Percentiles rank a stretch among this genome's conserved stretches.
Conservation (phyloP, 257 asterid genomes). For the Lithospermum erythrorhizon region DNA sequence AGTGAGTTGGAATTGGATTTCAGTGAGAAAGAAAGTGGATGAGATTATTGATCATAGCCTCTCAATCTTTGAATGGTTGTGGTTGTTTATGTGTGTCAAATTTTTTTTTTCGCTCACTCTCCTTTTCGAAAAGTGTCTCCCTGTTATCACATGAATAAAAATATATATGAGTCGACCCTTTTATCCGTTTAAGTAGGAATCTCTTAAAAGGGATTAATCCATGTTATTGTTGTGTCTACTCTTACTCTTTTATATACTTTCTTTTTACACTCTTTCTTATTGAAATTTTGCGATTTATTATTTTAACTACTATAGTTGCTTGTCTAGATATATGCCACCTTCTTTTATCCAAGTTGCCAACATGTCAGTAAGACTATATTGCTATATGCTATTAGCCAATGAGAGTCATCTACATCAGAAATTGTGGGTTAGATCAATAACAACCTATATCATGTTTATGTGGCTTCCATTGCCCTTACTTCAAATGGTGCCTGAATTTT, state of each 20-base stretch:
- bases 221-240: too few relatives aligned
- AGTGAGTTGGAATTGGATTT: slow-evolving; percentile 14
- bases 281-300: not conserved
- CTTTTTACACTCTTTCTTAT: not conserved
- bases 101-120: slow-evolving; percentile 2
- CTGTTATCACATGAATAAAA: too few relatives aligned
- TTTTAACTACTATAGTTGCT: too few relatives aligned
- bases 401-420: not conserved
- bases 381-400: not conserved
- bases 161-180: too few relatives aligned
- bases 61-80: slow-evolving; percentile 68
- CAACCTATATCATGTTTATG: not conserved
- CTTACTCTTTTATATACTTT: not conserved
- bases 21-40: slow-evolving; percentile 24
- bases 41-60: slow-evolving; percentile 64
- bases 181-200: too few relatives aligned
- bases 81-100: slow-evolving; percentile 18
- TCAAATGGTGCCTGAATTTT: not conserved
- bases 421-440: not conserved
- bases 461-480: not conserved
- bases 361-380: not conserved
- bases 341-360: not conserved
- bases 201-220: too few relatives aligned
- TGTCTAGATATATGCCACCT: not conserved
- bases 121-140: too few relatives aligned